phyloP scores from a whole-genome alignment of 345 rosid genomes.

The Jatropha curcas region DNA sequence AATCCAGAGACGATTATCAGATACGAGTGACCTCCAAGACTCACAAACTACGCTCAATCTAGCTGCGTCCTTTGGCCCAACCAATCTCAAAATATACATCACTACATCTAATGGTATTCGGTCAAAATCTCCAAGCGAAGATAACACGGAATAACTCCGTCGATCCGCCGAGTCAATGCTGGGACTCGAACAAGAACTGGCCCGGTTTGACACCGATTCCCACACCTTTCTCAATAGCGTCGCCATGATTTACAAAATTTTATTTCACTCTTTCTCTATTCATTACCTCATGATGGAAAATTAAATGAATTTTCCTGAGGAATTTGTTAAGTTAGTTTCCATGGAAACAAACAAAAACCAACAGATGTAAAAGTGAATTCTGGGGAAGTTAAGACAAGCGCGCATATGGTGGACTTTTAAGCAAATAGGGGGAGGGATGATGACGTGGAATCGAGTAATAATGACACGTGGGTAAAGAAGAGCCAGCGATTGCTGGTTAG shows the following conservation, averaged over 20 bases:
- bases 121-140: slow-evolving; percentile 63
- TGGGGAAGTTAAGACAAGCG: background rate
- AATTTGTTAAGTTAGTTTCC: background rate
- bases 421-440: background rate
- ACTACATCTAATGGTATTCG: slow-evolving; percentile 61
- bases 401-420: too few relatives aligned
- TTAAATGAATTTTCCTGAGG: background rate
- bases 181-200: slow-evolving; percentile 16
- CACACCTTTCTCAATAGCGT: slow-evolving; percentile 52
- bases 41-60: slow-evolving; percentile 46
- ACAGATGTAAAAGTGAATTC: background rate
- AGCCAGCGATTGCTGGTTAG: background rate
- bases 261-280: background rate
- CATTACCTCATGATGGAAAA: background rate
- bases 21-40: slow-evolving; percentile 51
- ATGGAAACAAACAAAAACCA: background rate
- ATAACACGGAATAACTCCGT: slow-evolving; percentile 10
- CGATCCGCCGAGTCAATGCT: slow-evolving; percentile 3
- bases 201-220: slow-evolving; percentile 42
- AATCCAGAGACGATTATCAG: slow-evolving; percentile 68
- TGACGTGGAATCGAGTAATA: background rate
- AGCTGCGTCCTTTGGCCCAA: slow-evolving; percentile 68
- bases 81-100: slow-evolving; percentile 50
- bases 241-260: slow-evolving; percentile 17
- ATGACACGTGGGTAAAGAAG: background rate